Evolutionary conservation across 768 basidiomycete species (phyloP).

Genomic region (Lactarius deliciosus): DNA sequence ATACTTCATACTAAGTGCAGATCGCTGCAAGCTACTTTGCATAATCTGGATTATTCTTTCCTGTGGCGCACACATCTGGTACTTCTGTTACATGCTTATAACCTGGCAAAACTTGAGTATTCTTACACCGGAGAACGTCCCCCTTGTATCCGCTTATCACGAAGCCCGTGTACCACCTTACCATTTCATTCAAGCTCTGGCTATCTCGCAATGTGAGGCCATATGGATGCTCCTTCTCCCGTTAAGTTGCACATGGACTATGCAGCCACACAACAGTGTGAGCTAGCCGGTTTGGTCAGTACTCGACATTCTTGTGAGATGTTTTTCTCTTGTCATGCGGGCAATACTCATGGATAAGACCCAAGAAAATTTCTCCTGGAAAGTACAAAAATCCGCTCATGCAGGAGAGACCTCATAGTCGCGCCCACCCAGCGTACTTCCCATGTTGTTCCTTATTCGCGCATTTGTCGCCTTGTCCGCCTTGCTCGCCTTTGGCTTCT

Average conservation of each 20-base stretch:
- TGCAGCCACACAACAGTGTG: neutral
- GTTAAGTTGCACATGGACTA: neutral
- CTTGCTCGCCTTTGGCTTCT: constrained; percentile 7
- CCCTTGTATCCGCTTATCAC: neutral
- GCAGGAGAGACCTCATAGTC: neutral
- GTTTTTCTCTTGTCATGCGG: neutral
- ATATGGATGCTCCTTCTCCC: neutral
- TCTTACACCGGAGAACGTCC: neutral
- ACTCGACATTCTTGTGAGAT: neutral
- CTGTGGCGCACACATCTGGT: neutral
- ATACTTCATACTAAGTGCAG: neutral
- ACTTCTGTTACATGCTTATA: neutral
- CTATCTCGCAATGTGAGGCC: neutral
- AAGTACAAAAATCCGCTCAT: neutral
- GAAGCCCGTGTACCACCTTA: neutral
- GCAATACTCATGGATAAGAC: neutral
- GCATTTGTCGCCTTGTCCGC: neutral
- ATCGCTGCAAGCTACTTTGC: neutral
- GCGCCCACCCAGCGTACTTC: neutral
- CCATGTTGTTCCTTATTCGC: constrained; percentile 12
- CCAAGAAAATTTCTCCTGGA: neutral
- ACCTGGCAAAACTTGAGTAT: neutral
- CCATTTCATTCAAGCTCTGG: neutral
- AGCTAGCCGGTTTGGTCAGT: neutral
- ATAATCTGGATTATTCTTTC: no score